Percentiles rank a stretch among this genome's conserved stretches.
These are phyloP conservation scores for Sporothrix dimorphospora DNA, from an alignment of 2,329 filamentous ascomycete species.

Conservation along the genomic window DNA sequence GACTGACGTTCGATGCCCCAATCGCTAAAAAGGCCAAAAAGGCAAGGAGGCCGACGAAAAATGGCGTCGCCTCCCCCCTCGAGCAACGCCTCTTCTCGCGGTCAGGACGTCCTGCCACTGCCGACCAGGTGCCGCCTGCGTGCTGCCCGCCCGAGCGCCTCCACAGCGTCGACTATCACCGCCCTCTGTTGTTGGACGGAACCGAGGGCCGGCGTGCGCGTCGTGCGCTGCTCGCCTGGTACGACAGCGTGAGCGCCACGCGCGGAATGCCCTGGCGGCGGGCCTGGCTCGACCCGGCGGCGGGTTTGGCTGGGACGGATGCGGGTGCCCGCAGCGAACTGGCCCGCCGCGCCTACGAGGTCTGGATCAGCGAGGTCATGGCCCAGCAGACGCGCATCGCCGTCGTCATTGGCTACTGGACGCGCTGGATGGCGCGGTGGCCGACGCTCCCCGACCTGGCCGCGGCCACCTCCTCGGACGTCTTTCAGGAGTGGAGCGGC, in stretches of 20 bases:
- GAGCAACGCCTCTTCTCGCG: conserved; percentile 6
- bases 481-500: conserved; percentile 62
- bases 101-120: too few species aligned
- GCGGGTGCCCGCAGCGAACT: conserved; percentile 39
- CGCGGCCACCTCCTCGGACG: conserved; percentile 56
- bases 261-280: conserved; percentile 62
- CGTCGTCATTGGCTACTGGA: conserved; percentile 66
- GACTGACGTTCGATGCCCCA: neutral
- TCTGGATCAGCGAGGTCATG: conserved; percentile 71
- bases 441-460: conserved; percentile 62
- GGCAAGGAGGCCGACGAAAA: neutral
- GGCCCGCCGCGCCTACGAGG: conserved; percentile 62
- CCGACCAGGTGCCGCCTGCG: neutral
- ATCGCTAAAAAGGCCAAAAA: conserved; percentile 8
- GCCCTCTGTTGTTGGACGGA: conserved; percentile 52
- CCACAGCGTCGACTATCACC: conserved; percentile 53
- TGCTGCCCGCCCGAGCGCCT: conserved; percentile 38
- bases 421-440: conserved; percentile 63
- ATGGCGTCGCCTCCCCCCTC: neutral
- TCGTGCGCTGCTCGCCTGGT: conserved; percentile 53
- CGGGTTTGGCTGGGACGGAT: neutral
- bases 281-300: conserved; percentile 54
- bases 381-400: conserved; percentile 67
- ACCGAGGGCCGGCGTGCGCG: conserved; percentile 39
- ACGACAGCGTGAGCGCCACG: conserved; percentile 49